A percentile compares a stretch with the other conserved stretches of the same genome.
These are phyloP conservation scores for Yamadazyma ubonensis DNA, from an alignment of 805 yeast genomes.

Conservation along the genomic window DNA sequence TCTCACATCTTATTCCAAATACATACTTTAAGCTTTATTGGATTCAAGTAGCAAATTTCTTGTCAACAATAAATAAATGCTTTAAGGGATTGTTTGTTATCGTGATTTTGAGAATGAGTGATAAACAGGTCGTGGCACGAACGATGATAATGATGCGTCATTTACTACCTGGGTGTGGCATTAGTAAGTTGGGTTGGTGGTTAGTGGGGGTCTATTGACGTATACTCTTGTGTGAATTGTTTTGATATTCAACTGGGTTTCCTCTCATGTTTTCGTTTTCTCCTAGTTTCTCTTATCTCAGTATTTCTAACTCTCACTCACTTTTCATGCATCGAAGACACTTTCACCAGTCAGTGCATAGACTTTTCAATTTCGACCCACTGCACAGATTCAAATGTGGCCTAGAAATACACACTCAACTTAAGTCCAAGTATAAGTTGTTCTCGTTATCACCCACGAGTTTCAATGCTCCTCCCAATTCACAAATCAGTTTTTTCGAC, in stretches of 20 bases:
- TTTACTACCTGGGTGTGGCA: background rate
- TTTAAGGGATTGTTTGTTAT: constrained; percentile 8
- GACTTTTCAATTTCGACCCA: constrained; percentile 9
- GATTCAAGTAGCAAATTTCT: background rate
- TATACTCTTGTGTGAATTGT: background rate
- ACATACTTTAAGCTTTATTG: background rate
- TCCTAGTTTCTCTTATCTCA: background rate
- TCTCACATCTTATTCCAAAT: background rate
- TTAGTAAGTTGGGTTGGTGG: background rate
- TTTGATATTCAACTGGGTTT: too few species aligned
- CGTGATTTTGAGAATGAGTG: constrained; percentile 6
- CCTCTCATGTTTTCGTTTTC: background rate
- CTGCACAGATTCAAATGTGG: constrained; percentile 66
- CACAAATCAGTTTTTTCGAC: constrained; percentile 75
- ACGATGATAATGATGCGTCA: constrained; percentile 1
- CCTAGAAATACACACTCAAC: constrained; percentile 89
- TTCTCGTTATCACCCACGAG: constrained; percentile 59
- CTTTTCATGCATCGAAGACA: background rate
- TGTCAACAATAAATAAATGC: constrained; percentile 2
- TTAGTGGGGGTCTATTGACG: background rate
- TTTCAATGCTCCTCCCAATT: constrained; percentile 59
- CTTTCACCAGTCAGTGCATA: background rate
- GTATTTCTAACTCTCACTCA: background rate
- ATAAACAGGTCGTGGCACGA: constrained; percentile 5
- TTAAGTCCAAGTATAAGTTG: constrained; percentile 69